Evolutionary conservation across 176 grass and related monocot genomes (phyloP), one percentile per base, ranked within the genome.

Genomic region (Eragrostis nindensis): DNA sequence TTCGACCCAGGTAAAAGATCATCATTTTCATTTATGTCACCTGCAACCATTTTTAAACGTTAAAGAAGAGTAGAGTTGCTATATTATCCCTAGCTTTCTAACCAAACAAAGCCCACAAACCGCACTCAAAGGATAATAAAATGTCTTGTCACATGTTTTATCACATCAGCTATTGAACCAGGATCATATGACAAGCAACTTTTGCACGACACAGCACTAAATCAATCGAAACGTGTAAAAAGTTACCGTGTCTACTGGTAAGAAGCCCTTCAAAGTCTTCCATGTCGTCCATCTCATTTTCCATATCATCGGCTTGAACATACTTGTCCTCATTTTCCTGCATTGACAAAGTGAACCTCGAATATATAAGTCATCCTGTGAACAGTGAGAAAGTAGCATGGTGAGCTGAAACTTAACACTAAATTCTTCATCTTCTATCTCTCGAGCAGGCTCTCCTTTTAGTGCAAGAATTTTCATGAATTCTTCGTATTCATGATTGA

Each of bases 271-370:
- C 79, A 77, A 83, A 83, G 55, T 94, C 92, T 87, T 91, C 92
- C 25, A 94, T 86, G 78, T 90, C 88, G 25, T 91, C 92, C 49
- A 81, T 63, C 70, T 89, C 86, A 39, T 82, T 86, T 71, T 78
- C 87, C 3, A 82, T 72, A 18, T 74, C 89, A 75, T 85, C 72
- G 80, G 50, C 80, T 66, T 83, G 78, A 64, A 94, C 92, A 69
- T 89, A 94, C 57, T 94, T 73, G 8, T 85, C 48, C 77, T 79
- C 68, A 78, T 47, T n/a, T 59, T 83, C 89, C 86, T 94, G 48
- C 18, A 59, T 55, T 74, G 15, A 57, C 41, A 53, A n/a, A 66
- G 70, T 25, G 14, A 54, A 71, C 73, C 46, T 41, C 55, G 24
- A 68, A 12, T 43, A 81, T 38, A 66, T 8, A 54, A 86, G 42